Evolutionary conservation across 352 stramenopile species (phyloP).

Genomic region (Globisporangium irregulare): DNA sequence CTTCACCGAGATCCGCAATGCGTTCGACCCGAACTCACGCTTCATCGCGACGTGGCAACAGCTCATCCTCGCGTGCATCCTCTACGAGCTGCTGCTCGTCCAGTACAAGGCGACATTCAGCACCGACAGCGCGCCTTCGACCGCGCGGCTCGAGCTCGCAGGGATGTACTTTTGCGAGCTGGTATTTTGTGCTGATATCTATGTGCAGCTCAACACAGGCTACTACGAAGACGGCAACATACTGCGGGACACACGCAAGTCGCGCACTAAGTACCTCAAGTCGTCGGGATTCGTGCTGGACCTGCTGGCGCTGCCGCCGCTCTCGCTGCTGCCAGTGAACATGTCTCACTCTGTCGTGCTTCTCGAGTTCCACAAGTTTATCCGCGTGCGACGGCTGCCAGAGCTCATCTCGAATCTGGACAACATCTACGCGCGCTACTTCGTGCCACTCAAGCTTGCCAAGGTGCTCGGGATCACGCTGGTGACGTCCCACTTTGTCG

Average conservation of each 20-base stretch:
- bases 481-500: conserved; percentile 49
- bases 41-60: conserved; percentile 55
- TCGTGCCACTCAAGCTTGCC: conserved; percentile 50
- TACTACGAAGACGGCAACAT: conserved; percentile 75
- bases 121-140: neutral
- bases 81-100: conserved; percentile 49
- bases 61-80: conserved; percentile 45
- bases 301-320: conserved; percentile 40
- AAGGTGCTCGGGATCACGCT: conserved; percentile 55
- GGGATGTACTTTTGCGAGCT: conserved; percentile 53
- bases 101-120: conserved; percentile 47
- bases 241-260: conserved; percentile 53
- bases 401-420: conserved; percentile 55
- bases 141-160: conserved; percentile 24
- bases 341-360: conserved; percentile 20
- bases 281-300: conserved; percentile 53
- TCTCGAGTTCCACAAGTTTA: conserved; percentile 57
- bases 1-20: conserved; percentile 47
- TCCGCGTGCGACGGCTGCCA: conserved; percentile 46
- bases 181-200: conserved; percentile 60
- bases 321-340: conserved; percentile 35
- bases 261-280: conserved; percentile 56
- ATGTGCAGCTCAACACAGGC: conserved; percentile 69
- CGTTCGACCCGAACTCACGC: conserved; percentile 55
- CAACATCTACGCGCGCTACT: conserved; percentile 63